phyloP scores from a whole-genome alignment of 169 alveolate species.

The Plasmodium fragile region DNA sequence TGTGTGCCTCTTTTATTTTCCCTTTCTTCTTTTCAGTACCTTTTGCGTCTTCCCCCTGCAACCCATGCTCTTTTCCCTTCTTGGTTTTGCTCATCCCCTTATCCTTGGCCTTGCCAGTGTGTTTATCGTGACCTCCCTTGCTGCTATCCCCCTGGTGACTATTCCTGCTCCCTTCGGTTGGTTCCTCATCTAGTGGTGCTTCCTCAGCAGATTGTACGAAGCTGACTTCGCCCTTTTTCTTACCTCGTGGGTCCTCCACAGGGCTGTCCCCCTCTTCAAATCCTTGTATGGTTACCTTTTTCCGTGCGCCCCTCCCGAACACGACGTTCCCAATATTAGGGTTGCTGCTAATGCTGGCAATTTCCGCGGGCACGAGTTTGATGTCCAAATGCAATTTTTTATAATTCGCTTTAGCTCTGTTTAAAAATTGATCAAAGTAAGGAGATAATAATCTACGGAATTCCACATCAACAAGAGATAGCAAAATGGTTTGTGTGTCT shows the following conservation, averaged over 20 bases:
- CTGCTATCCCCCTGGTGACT: background rate
- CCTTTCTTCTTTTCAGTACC: background rate
- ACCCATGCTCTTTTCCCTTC: background rate
- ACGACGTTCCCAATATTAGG: background rate
- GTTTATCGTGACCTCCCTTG: conserved; percentile 13
- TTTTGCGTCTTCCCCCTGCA: background rate
- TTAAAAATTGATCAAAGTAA: conserved; percentile 64
- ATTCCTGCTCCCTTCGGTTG: background rate
- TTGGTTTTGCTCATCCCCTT: background rate
- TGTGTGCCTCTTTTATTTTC: conserved; percentile 10
- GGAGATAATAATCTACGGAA: conserved; percentile 47
- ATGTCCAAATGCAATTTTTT: conserved; percentile 26
- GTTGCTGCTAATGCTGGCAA: background rate
- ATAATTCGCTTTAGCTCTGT: conserved; percentile 74
- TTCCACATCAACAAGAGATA: conserved; percentile 46
- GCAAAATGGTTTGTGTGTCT: conserved; percentile 31
- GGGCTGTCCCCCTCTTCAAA: background rate
- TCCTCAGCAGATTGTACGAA: background rate
- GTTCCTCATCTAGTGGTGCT: background rate
- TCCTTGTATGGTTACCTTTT: conserved; percentile 55
- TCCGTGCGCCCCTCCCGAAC: background rate
- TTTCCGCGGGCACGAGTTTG: background rate
- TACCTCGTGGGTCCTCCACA: background rate
- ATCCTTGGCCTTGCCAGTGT: background rate
- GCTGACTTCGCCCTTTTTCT: background rate